Evolutionary conservation across 768 basidiomycete genomes (phyloP).

Genomic region (Suillus hirtellus): DNA sequence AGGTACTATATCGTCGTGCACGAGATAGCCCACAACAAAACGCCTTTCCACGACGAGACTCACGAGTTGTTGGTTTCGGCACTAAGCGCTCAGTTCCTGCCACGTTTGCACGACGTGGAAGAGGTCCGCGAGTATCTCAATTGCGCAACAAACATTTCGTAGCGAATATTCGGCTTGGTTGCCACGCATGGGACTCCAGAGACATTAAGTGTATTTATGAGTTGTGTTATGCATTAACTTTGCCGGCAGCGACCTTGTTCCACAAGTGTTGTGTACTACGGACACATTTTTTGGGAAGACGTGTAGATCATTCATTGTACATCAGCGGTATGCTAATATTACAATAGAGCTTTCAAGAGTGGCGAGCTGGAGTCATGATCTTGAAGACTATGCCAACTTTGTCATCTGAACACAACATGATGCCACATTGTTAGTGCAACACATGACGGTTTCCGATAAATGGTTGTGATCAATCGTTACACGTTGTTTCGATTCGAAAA

Average conservation of each 20-base stretch:
- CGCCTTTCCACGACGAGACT: constrained; percentile 27
- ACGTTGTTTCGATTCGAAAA: too few relatives aligned
- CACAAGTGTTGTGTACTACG: too few relatives aligned
- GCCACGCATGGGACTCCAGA: background rate
- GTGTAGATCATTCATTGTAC: too few relatives aligned
- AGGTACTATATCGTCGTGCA: constrained; percentile 32
- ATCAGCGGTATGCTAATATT: too few relatives aligned
- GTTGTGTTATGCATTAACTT: background rate
- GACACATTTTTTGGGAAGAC: too few relatives aligned
- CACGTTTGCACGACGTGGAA: background rate
- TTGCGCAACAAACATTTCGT: background rate
- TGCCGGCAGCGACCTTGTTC: background rate
- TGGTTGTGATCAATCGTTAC: too few relatives aligned
- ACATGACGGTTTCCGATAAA: too few relatives aligned
- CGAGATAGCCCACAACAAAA: constrained; percentile 28
- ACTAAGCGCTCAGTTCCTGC: background rate
- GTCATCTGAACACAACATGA: too few relatives aligned
- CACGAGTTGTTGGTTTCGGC: constrained; percentile 25
- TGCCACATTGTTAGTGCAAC: too few relatives aligned
- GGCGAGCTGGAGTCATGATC: too few relatives aligned
- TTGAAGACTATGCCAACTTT: too few relatives aligned
- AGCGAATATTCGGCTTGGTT: background rate
- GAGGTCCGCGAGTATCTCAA: background rate
- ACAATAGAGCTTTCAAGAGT: too few relatives aligned
- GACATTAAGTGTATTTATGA: background rate